These are phyloP conservation scores for Colletotrichum trifolii DNA, from an alignment of 2,329 filamentous ascomycete genomes.

Conservation along the genomic window DNA sequence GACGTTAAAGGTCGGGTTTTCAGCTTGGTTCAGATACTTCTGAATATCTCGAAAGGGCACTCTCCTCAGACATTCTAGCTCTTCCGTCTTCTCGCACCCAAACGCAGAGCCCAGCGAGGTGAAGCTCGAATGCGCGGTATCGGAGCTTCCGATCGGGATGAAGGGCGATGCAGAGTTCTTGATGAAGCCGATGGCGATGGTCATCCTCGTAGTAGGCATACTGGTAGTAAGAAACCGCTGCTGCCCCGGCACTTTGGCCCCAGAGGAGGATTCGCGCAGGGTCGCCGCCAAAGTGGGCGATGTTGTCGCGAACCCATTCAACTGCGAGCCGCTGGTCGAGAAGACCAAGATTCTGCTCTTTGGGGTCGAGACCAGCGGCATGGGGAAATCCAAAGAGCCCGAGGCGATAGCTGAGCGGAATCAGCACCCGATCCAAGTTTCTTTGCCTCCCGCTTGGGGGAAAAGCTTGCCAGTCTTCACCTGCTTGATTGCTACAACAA, in stretches of 20 bases:
- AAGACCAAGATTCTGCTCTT: constrained; percentile 57
- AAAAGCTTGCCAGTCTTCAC: too few species aligned
- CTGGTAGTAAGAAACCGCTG: constrained; percentile 57
- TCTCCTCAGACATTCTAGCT: constrained; percentile 6
- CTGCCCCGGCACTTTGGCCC: constrained; percentile 24
- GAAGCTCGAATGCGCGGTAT: constrained; percentile 13
- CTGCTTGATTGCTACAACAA: constrained; percentile 57
- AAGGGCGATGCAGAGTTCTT: constrained; percentile 11
- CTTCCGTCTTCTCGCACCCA: neutral
- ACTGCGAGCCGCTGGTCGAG: constrained; percentile 64
- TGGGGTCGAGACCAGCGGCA: constrained; percentile 29
- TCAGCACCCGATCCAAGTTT: too few species aligned
- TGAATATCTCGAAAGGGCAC: constrained; percentile 13
- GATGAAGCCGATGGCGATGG: constrained; percentile 61
- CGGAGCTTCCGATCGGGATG: constrained; percentile 14
- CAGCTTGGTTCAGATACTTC: constrained; percentile 4
- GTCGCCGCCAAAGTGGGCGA: constrained; percentile 62
- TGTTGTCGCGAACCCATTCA: constrained; percentile 63
- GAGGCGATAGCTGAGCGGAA: constrained; percentile 48
- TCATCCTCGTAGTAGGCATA: constrained; percentile 61
- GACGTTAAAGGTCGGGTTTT: constrained; percentile 11
- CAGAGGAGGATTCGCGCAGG: constrained; percentile 53
- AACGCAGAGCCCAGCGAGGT: constrained; percentile 4
- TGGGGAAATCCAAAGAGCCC: constrained; percentile 56
- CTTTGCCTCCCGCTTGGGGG: too few species aligned